phyloP scores from a whole-genome alignment of 768 basidiomycete genomes.

The Amylocystis lapponica region DNA sequence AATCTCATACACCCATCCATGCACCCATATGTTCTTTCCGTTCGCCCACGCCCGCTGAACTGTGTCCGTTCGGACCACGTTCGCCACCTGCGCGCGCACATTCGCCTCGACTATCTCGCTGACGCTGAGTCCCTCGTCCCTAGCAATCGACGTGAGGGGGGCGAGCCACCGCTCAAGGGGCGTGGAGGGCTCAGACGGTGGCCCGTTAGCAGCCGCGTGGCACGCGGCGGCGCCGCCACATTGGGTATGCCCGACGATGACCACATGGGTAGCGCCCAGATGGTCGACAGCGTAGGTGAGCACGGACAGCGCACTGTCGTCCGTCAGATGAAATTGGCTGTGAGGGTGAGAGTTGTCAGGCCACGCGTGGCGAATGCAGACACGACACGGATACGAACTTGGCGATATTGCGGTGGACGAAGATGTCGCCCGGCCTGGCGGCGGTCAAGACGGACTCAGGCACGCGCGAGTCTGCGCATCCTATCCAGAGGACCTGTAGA shows the following conservation, averaged over 20 bases:
- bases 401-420: slow-evolving; percentile 83
- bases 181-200: slow-evolving; percentile 21
- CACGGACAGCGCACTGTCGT: slow-evolving; percentile 67
- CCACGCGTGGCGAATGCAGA: neutral
- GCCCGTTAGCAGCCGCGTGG: slow-evolving; percentile 36
- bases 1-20: slow-evolving; percentile 65
- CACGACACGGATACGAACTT: slow-evolving; percentile 46
- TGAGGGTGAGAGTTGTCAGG: neutral
- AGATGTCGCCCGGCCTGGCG: slow-evolving; percentile 72
- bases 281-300: slow-evolving; percentile 67
- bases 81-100: slow-evolving; percentile 28
- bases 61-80: slow-evolving; percentile 17
- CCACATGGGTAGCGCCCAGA: slow-evolving; percentile 74
- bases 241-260: slow-evolving; percentile 77
- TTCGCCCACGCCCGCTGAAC: slow-evolving; percentile 22
- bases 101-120: slow-evolving; percentile 49
- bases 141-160: slow-evolving; percentile 53
- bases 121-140: slow-evolving; percentile 4
- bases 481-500: slow-evolving; percentile 77
- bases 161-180: slow-evolving; percentile 66
- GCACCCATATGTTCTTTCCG: slow-evolving; percentile 23
- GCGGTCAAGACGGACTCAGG: slow-evolving; percentile 72
- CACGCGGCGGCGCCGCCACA: slow-evolving; percentile 75
- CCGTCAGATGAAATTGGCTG: slow-evolving; percentile 70
- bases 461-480: slow-evolving; percentile 81